Evolutionary conservation across 257 asterid genomes (phyloP), one percentile per base, ranked within the genome.

Genomic region (Perilla frutescens): DNA sequence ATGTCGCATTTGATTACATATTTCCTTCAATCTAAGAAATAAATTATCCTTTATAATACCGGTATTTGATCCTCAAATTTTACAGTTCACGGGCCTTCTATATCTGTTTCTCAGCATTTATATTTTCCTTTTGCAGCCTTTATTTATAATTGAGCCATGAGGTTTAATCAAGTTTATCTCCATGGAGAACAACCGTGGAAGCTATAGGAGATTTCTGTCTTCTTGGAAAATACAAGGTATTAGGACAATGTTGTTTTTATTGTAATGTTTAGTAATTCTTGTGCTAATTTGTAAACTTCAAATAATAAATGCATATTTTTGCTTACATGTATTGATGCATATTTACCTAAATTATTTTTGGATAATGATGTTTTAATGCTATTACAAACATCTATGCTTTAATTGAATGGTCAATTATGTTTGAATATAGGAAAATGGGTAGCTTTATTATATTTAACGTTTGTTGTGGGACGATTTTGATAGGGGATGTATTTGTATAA

Each of bases 121-220:
- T 54, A 12, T 56, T 56, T 55, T 47, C 64, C 62, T 32, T 70
- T 72, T 68, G 85, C 87, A 85, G 89, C 85, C 89, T 45, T 64
- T 85, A 66, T 82, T 82, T 62, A 50, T 60, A 58, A 85, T 85
- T 73, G 89, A 76, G 79, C 89, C 87, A 65, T 85, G 85, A 82
- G 13, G 75, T 34, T 34, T 34, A 74, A 59, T 61, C 79, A 67
- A 4, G 61, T 39, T 60, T 20, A 62, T 61, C 54, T 37, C 45
- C 31, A 6, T n/a, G 60, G 15, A 53, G 73, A 15, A 43, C 63
- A 10, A 44, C 49, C 44, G 36, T n/a, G 26, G 14, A 62, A 67
- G 72, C 57, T 64, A 62, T 69, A 36, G 47, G 47, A 15, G 45
- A 45, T 61, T 48, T 62, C 36, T 68, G 31, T 62, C 14, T 68